Base-by-base conservation (phyloP, 306 rosid genomes). In the Pterocarpus santalinus region DNA sequence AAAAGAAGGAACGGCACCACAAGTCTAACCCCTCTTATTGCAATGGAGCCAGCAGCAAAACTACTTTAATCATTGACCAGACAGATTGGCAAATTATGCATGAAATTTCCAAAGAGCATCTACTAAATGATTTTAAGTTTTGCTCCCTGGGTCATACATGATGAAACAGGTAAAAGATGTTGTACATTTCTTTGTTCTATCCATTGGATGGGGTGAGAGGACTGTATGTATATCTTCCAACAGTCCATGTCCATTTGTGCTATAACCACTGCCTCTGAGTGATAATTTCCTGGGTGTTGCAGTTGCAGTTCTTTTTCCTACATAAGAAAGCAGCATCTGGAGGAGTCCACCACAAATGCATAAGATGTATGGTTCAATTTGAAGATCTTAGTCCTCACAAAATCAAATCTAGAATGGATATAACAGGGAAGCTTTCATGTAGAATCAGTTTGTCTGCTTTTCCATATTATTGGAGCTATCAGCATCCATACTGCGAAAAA, bases 401-500 rank as follows among this genome's bases (percentile, higher is more conserved):
- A 46, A 72, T 49, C 76, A 80, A 53, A 36, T 22, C 85, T 51
- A 71, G 32, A 82, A 64, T 7, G 8, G 16, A 72, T 56, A 70
- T 57, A 9, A 60, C 36, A 55, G 22, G 34, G 61, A 72, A 34
- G 13, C 73, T 53, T 43, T 87, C 73, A 88, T 66, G 86, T 43
- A 3, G 97, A 82, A 72, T 83, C 90, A 60, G 41, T 69, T 10
- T 91, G 81, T 78, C 87, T 90, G 73, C 77, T 61, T 76, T 91
- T 90, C 97, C 93, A 88, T 83, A 96, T 52, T 73, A 90, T 78
- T 47, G 97, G 98, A 85, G 97, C 90, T 76, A 96, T 75, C 84
- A 90, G 82, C 90, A 96, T 89, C 99, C 99, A 96, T 36, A 93
- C 99, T 96, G 93, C 82, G 58, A 83, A 64, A 69, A 69, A 80